Evolutionary conservation across 495 filamentous ascomycete genomes (phyloP), one percentile per base, ranked within the genome.

Genomic region (Penicillium riverlandense): DNA sequence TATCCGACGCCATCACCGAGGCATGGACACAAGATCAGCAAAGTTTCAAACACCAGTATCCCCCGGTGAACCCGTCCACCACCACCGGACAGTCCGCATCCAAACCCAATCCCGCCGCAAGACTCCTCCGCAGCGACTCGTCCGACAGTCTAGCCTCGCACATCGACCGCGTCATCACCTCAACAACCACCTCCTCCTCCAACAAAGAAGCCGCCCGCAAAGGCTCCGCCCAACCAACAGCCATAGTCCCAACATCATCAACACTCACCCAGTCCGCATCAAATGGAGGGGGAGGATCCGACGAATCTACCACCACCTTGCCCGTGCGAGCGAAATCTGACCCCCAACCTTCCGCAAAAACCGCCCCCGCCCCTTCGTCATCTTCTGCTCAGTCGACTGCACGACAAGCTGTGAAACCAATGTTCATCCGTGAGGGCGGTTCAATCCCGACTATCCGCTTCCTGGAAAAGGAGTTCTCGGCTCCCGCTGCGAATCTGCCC

Each of bases 371-470:
- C 10, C 16, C 15, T 27, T 40, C 44, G 11, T 11, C 35, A 9
- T 12, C 41, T 4, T 35, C 36, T 31, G 37, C 33, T 8, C 15
- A 39, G 5, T 29, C 33, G 13, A 11, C 40, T 1, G 29, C 22
- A 12, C 11, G 12, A 14, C 30, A 29, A 7, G 38, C 50, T 7
- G 61, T 73, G 6, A 64, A 63, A 38, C 67, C 71, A 2, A 75
- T 98, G 14, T 98, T 94, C 61, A 98, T 98, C 55, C 80, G 92
- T 9, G 92, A 98, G 67, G 92, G 92, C 2, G 92, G 92, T 4
- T 90, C 85, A 0, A 97, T 98, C 50, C 90, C 94, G 1, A 83
- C 86, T 0, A 95, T 96, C 45, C 71, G 92, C 8, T 97, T 97
- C 61, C 61, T 98, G 37, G 92, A 98, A 61, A 92, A 95, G 66